Percentiles rank a stretch among this genome's conserved stretches.
Conservation (phyloP, 2,329 filamentous ascomycete genomes). For the Sporothrix luriei region DNA sequence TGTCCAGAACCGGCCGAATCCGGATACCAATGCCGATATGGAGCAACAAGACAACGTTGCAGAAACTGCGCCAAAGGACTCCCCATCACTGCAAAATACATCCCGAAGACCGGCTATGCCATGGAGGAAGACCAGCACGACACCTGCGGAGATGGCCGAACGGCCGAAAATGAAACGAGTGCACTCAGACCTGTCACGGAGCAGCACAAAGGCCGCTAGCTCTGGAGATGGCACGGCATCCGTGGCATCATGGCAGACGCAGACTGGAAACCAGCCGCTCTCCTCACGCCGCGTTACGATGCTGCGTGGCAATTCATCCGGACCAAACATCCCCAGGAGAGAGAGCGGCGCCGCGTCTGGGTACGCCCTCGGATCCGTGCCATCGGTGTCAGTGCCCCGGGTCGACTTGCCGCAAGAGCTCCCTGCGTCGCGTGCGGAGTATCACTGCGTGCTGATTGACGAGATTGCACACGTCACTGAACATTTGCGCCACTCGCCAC, state of each 20-base stretch:
- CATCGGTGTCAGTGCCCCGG: slow-evolving; percentile 42
- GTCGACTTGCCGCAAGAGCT: slow-evolving; percentile 43
- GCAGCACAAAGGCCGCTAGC: not conserved
- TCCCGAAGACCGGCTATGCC: not conserved
- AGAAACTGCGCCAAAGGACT: not conserved
- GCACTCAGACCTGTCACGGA: not conserved
- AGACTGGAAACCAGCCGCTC: not conserved
- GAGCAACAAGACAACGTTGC: not conserved
- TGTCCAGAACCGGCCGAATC: not conserved
- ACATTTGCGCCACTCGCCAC: slow-evolving; percentile 60
- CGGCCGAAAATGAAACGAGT: not conserved
- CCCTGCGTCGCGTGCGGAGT: slow-evolving; percentile 52
- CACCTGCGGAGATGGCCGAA: not conserved
- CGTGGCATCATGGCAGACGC: not conserved
- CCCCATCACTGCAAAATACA: not conserved
- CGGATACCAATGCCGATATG: not conserved
- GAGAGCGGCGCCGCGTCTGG: slow-evolving; percentile 13
- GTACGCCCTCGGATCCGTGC: slow-evolving; percentile 25
- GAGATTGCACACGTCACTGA: slow-evolving; percentile 69
- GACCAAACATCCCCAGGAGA: not conserved
- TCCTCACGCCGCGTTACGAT: not conserved
- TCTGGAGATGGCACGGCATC: not conserved
- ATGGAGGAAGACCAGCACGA: not conserved
- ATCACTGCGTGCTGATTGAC: slow-evolving; percentile 68
- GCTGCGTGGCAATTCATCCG: not conserved